Conservation (phyloP, 2,329 filamentous ascomycete genomes). For the Penicillium sp. region DNA sequence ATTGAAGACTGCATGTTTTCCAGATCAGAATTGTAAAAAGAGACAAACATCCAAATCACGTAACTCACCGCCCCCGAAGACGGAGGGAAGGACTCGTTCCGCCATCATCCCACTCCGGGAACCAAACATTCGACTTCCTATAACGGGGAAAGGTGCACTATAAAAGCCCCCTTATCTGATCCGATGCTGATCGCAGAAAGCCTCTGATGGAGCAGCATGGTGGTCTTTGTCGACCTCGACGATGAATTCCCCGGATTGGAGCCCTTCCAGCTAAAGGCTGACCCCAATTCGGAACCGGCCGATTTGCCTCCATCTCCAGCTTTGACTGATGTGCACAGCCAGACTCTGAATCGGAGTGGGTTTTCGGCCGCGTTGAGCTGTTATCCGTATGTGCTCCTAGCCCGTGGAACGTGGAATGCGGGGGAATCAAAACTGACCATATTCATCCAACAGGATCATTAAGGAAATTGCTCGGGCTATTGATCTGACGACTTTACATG, state of each 20-base stretch:
- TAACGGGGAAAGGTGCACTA: constrained; percentile 11
- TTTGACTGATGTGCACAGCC: not conserved
- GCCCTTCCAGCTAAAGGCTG: constrained; percentile 19
- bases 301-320: constrained; percentile 15
- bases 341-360: constrained; percentile 30
- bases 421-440: constrained; percentile 15
- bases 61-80: constrained; percentile 6
- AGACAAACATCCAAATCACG: not conserved
- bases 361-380: constrained; percentile 49
- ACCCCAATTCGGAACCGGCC: constrained; percentile 12
- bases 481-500: constrained; percentile 84
- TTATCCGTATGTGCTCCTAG: constrained; percentile 47
- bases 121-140: constrained; percentile 8
- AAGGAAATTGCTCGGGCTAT: constrained; percentile 73
- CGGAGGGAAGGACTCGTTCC: constrained; percentile 14
- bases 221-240: constrained; percentile 51
- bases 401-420: constrained; percentile 1
- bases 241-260: constrained; percentile 35
- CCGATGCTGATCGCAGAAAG: constrained; percentile 19
- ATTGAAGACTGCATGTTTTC: not conserved
- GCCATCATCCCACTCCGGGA: constrained; percentile 27
- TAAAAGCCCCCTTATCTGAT: constrained; percentile 23
- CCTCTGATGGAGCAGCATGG: constrained; percentile 43
- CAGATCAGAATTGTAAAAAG: too few relatives aligned
- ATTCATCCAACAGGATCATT: constrained; percentile 63